Evolutionary conservation across 2,329 filamentous ascomycete species (phyloP).

Genomic region (Diplodia sapinea): DNA sequence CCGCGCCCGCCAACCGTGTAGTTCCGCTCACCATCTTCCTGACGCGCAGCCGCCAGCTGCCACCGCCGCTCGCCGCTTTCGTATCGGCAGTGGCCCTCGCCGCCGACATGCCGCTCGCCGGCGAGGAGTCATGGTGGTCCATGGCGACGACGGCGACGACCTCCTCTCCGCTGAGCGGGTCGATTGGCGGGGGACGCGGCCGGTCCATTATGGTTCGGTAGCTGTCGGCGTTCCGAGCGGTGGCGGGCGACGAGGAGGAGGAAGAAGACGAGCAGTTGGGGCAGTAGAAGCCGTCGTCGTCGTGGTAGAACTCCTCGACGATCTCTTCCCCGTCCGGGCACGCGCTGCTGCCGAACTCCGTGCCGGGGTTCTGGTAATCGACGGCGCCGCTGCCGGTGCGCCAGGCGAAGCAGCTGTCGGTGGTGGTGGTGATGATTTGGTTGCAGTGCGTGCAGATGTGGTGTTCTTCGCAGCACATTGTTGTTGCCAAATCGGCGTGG

Average conservation of each 20-base stretch:
- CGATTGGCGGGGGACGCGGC: neutral
- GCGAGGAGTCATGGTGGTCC: neutral
- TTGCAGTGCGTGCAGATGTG: slow-evolving; percentile 18
- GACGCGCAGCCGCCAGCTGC: slow-evolving; percentile 12
- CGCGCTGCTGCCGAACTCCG: slow-evolving; percentile 12
- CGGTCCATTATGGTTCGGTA: neutral
- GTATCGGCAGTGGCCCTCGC: neutral
- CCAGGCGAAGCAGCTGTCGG: slow-evolving; percentile 17
- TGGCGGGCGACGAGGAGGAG: neutral
- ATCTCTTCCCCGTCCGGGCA: slow-evolving; percentile 25
- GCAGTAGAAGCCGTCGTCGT: slow-evolving; percentile 15
- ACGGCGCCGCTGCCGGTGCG: neutral
- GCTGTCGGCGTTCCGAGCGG: neutral
- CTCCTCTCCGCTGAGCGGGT: slow-evolving; percentile 9
- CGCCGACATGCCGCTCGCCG: neutral
- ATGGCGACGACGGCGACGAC: neutral
- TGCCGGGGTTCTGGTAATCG: slow-evolving; percentile 11
- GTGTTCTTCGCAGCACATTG: slow-evolving; percentile 21
- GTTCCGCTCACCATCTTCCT: slow-evolving; percentile 12
- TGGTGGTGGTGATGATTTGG: neutral
- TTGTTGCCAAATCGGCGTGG: neutral
- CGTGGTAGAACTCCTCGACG: slow-evolving; percentile 24
- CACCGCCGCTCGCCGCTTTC: neutral
- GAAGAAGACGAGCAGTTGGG: neutral
- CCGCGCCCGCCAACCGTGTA: neutral